Percentiles rank a stretch among this genome's conserved stretches.
phyloP scores from a whole-genome alignment of 306 rosid species.

The Dicorynia guianensis region DNA sequence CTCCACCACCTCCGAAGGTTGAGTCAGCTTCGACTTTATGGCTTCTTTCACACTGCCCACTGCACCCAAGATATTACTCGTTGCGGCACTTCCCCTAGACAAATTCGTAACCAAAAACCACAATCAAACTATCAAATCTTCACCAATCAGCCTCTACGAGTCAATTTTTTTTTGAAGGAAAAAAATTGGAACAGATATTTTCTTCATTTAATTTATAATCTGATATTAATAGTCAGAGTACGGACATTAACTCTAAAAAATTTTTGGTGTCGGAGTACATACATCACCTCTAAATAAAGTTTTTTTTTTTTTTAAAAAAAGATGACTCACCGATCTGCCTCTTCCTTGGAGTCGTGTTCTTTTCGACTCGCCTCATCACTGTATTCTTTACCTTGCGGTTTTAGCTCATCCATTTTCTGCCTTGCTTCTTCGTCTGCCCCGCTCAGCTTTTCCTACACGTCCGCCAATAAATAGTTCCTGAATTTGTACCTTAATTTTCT shows the following conservation, averaged over 20 bases:
- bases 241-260: too few species aligned
- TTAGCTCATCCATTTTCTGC: conserved; percentile 58
- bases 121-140: too few species aligned
- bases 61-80: background rate
- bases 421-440: conserved; percentile 56
- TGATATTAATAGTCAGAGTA: too few species aligned
- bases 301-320: too few species aligned
- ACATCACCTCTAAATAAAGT: too few species aligned
- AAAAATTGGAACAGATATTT: too few species aligned
- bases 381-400: conserved; percentile 42
- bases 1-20: conserved; percentile 28
- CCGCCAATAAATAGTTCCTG: background rate
- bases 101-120: background rate
- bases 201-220: background rate
- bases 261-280: too few species aligned
- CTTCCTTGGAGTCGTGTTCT: conserved; percentile 15
- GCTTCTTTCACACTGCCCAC: background rate
- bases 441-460: conserved; percentile 55
- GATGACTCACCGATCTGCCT: conserved; percentile 24
- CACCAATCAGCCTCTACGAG: too few species aligned
- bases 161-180: too few species aligned
- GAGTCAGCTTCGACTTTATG: background rate
- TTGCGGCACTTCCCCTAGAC: background rate
- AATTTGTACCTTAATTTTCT: background rate
- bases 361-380: conserved; percentile 28